Base-by-base conservation (phyloP, 2,329 filamentous ascomycete species). In the Colletotrichum noveboracense region DNA sequence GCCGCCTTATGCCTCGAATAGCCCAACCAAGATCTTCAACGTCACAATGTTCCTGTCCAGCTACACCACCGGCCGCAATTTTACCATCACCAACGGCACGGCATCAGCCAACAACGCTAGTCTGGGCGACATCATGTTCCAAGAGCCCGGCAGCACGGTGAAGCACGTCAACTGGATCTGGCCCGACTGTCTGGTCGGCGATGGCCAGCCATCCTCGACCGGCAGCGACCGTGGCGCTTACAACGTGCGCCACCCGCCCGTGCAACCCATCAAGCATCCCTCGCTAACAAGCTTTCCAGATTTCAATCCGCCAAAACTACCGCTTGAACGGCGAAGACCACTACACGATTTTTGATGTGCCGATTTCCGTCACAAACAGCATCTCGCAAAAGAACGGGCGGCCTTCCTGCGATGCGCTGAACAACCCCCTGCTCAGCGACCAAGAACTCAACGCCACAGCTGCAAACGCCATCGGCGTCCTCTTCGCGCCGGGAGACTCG, bases 101-200 rank as follows among this genome's bases (percentile, higher is more conserved):
- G 87, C 87, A 7, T 84, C 87, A 5, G 82, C 83, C 9, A 85
- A 87, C 71, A 87, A 89, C 68, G 89, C 89, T 9, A 92, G 89
- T 58, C 82, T 93, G 8, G 90, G 91, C 3, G 87, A 92, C 66
- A 92, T 95, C 70, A 89, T 95, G 86, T 82, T 84, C 32, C 90
- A 93, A 77, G 93, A 95, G 80, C 83, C 88, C 1, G 89, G 90
- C 5, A 93, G 92, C 80, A 94, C 93, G 0, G 93, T 95, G 58
- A 95, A 95, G 81, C 93, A 95, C 80, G 88, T 94, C 76, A 92
- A 93, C 80, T 95, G 93, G 92, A 86, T 90, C 24, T 95, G 93
- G 93, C 93, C 93, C 0, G 89, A 90, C 74, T 95, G 93, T 79
- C 86, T 95, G 0, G 90, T 92, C 4, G 93, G 93, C 21, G 85